phyloP scores from a whole-genome alignment of 805 yeast species.

The Brettanomyces custersianus region DNA sequence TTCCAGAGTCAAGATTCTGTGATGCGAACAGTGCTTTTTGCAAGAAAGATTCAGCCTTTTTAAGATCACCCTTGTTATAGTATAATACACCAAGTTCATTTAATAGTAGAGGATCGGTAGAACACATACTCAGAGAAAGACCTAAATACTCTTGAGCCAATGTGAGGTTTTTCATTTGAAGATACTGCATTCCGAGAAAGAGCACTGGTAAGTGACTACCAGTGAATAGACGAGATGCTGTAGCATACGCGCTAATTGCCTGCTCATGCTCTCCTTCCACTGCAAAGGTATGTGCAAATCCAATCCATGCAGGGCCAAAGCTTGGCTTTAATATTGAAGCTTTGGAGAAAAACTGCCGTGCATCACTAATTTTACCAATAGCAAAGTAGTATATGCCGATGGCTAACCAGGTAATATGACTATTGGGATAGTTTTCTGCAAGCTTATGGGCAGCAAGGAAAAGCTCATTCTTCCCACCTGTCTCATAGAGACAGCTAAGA shows the following conservation, averaged over 20 bases:
- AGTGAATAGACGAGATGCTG: conserved; percentile 85
- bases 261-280: conserved; percentile 99
- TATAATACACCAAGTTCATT: conserved; percentile 92
- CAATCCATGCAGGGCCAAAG: conserved; percentile 95
- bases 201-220: conserved; percentile 86
- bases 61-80: conserved; percentile 63
- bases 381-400: conserved; percentile 85
- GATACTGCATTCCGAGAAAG: conserved; percentile 92
- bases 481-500: conserved; percentile 75
- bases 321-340: conserved; percentile 84
- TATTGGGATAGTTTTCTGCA: conserved; percentile 75
- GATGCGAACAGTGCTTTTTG: conserved; percentile 66
- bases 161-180: conserved; percentile 74
- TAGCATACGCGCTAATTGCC: conserved; percentile 93
- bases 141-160: conserved; percentile 80
- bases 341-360: conserved; percentile 79
- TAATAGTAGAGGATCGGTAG: conserved; percentile 75
- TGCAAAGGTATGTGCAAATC: conserved; percentile 96
- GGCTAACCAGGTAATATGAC: conserved; percentile 83
- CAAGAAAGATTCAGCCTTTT: conserved; percentile 62
- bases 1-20: conserved; percentile 60
- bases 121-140: conserved; percentile 69
- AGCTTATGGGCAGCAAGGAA: conserved; percentile 76
- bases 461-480: conserved; percentile 72
- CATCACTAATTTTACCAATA: conserved; percentile 65